Evolutionary conservation across 2,329 filamentous ascomycete genomes (phyloP), one percentile per base, ranked within the genome.

Genomic region (Magnaporthiopsis rhizophila): DNA sequence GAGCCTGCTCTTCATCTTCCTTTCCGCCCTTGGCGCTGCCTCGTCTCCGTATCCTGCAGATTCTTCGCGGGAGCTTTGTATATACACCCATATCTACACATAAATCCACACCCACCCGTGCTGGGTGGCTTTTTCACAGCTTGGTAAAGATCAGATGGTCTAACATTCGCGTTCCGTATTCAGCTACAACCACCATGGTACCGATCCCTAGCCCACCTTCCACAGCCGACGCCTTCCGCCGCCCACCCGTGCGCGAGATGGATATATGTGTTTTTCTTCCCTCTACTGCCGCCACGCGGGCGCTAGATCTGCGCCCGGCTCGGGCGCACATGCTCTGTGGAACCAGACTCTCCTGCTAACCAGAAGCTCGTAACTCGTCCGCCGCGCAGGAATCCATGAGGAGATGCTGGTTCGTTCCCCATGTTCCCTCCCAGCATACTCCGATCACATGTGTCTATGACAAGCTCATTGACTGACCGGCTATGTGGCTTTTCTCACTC

Each of bases 141-240:
- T 24, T 53, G 45, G 21, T 21, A 24, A 53, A 11, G n/a, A 53
- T 24, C 7, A 53, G 45, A 53, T n/a, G 21, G 45, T 53, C 45
- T 53, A 24, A 53, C 45, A 3, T 53, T 53, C 9, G 21, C 45
- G 45, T 24, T 6, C 21, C 45, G 21, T 21, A n/a, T 53, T 24
- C 76, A 97, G 93, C 79, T 98, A 98, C 78, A 96, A 98, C 78
- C 95, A 98, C 80, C 94, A 98, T 85, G 94, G 93, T 93, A 87
- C 77, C 81, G 62, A 53, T 11, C 45, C 45, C 45, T 53, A 53
- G 8, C 45, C 45, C 18, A 53, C 21, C 45, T 24, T 24, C 45
- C 45, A 21, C 5, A 53, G 8, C 21, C 45, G 21, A 18, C 38
- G 15, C 8, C 38, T 18, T 21, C 30, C 30, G 30, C 38, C 38